Percentiles rank a stretch among this genome's conserved stretches.
Conservation (phyloP, 2,329 filamentous ascomycete genomes). For the Hortaea werneckii region DNA sequence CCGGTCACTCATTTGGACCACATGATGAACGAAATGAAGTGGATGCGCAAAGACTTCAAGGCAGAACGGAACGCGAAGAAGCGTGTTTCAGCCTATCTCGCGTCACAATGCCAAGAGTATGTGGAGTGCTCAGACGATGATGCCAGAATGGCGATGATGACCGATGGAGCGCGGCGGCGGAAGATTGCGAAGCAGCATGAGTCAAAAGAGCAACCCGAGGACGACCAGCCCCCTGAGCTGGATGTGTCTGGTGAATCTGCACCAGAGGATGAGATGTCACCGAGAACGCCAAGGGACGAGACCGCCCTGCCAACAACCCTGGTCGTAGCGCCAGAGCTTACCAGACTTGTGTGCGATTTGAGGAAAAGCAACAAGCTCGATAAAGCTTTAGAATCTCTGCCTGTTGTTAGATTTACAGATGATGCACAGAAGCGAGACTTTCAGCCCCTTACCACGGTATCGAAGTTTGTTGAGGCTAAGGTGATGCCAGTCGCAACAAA, state of each 20-base stretch:
- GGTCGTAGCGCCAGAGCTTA: conserved; percentile 20
- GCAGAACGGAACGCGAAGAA: conserved; percentile 94
- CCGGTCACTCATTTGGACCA: conserved; percentile 76
- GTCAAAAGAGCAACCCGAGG: background rate
- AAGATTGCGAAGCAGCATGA: conserved; percentile 5
- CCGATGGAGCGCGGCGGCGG: conserved; percentile 26
- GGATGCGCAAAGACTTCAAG: conserved; percentile 94
- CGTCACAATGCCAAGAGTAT: conserved; percentile 76
- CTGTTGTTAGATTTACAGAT: conserved; percentile 11
- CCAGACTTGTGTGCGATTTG: conserved; percentile 14
- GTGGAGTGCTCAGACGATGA: conserved; percentile 50
- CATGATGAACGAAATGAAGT: conserved; percentile 82
- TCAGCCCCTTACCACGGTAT: conserved; percentile 44
- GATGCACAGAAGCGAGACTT: conserved; percentile 1
- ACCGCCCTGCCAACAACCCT: conserved; percentile 11
- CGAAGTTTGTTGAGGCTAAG: conserved; percentile 75
- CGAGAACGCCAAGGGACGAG: conserved; percentile 15
- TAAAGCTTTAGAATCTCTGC: conserved; percentile 19
- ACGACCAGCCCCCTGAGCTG: conserved; percentile 18
- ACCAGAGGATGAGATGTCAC: conserved; percentile 20
- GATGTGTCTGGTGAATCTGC: conserved; percentile 21
- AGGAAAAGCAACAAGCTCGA: conserved; percentile 17
- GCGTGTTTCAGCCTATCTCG: conserved; percentile 67
- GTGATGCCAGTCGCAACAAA: conserved; percentile 58
- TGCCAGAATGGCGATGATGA: background rate